Evolutionary conservation across 2,329 filamentous ascomycete species (phyloP).

Genomic region (Aspergillus sp.): DNA sequence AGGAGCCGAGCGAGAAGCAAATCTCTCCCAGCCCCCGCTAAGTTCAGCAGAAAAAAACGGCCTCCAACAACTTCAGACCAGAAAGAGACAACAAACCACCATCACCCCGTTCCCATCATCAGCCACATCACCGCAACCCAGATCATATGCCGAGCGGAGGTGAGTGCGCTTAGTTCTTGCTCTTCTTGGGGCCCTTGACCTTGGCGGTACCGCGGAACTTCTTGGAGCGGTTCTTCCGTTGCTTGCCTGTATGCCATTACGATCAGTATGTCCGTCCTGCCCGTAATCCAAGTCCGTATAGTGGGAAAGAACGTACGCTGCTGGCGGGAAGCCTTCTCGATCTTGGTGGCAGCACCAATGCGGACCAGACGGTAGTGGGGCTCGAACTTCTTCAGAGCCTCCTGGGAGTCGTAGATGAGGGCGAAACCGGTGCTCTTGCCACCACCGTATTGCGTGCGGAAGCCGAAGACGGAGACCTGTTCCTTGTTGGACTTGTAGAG

Average conservation of each 20-base stretch:
- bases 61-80: slow-evolving; percentile 9
- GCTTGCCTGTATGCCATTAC: slow-evolving; percentile 73
- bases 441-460: slow-evolving; percentile 98
- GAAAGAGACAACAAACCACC: slow-evolving; percentile 16
- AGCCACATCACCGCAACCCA: not conserved
- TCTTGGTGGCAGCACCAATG: slow-evolving; percentile 87
- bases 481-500: slow-evolving; percentile 99
- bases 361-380: slow-evolving; percentile 95
- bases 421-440: slow-evolving; percentile 99
- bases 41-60: not conserved
- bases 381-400: slow-evolving; percentile 99
- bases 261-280: slow-evolving; percentile 1
- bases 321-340: slow-evolving; percentile 97
- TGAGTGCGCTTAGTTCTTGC: slow-evolving; percentile 64
- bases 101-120: slow-evolving; percentile 16
- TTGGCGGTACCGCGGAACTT: slow-evolving; percentile 97
- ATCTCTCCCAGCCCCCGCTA: not conserved
- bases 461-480: slow-evolving; percentile 95
- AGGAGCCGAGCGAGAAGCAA: not conserved
- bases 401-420: slow-evolving; percentile 95
- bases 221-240: slow-evolving; percentile 99
- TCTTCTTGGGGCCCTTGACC: slow-evolving; percentile 98
- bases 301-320: slow-evolving; percentile 67
- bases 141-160: slow-evolving; percentile 14
- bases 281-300: not conserved